These are phyloP conservation scores for Erucastrum elatum DNA, from an alignment of 345 rosid genomes.

Conservation along the genomic window DNA sequence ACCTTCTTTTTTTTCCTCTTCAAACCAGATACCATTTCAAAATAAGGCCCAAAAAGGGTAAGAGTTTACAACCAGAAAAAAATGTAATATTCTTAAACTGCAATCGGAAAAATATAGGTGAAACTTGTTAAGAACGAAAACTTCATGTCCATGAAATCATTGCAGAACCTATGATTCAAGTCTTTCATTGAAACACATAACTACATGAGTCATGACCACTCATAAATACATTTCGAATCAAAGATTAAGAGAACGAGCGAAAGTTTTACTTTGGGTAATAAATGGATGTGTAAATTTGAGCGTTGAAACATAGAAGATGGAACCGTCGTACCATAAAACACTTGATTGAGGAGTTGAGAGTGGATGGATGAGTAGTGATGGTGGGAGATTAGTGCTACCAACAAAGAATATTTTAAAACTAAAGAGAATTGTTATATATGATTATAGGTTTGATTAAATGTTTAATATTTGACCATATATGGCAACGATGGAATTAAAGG, in stretches of 20 bases:
- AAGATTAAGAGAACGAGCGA: background rate
- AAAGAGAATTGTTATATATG: constrained; percentile 18
- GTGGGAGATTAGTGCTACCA: constrained; percentile 34
- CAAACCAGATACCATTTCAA: too few species aligned
- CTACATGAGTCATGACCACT: background rate
- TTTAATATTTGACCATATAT: constrained; percentile 32
- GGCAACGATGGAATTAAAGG: constrained; percentile 31
- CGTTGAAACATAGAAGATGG: constrained; percentile 24
- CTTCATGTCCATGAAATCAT: background rate
- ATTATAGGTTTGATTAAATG: constrained; percentile 38
- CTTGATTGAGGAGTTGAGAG: constrained; percentile 21
- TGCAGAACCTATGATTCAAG: background rate
- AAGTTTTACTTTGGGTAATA: background rate
- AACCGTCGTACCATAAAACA: constrained; percentile 20
- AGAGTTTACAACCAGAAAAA: too few species aligned
- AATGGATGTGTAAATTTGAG: constrained; percentile 1
- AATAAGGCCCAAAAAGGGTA: too few species aligned
- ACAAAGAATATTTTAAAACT: background rate
- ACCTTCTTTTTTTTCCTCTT: too few species aligned
- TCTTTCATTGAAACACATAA: background rate
- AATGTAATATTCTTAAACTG: too few species aligned
- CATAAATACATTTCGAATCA: background rate
- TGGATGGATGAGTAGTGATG: constrained; percentile 23
- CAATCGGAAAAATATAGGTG: too few species aligned
- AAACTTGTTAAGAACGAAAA: background rate